These are phyloP conservation scores for sweet orange (Citrus sinensis) DNA, from an alignment of 345 rosid species.

Conservation along the genomic window DVS_A1.0 CM039166.1:15172501-15173000, in stretches of 20 bases:
- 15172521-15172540: slow-evolving; percentile 35
- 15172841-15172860: slow-evolving; percentile 55
- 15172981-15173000: slow-evolving; percentile 64
- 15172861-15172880: slow-evolving; percentile 44
- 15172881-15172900: slow-evolving; percentile 37
- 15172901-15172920: slow-evolving; percentile 39
- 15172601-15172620: slow-evolving; percentile 41
- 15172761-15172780: slow-evolving; percentile 72
- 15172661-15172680: slow-evolving; percentile 7
- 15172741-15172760: slow-evolving; percentile 24
- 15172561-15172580: slow-evolving; percentile 34
- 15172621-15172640: slow-evolving; percentile 34
- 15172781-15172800: slow-evolving; percentile 87
- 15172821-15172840: slow-evolving; percentile 57
- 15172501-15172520: slow-evolving; percentile 35
- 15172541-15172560: slow-evolving; percentile 36
- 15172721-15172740: background rate
- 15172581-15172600: slow-evolving; percentile 39
- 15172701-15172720: background rate
- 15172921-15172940: slow-evolving; percentile 66
- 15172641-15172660: slow-evolving; percentile 55
- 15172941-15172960: slow-evolving; percentile 31
- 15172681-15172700: slow-evolving; percentile 2
- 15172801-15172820: slow-evolving; percentile 80
- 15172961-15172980: slow-evolving; percentile 56